Evolutionary conservation across 768 basidiomycete species (phyloP).

Genomic region (Hysterangium stoloniferum): DNA sequence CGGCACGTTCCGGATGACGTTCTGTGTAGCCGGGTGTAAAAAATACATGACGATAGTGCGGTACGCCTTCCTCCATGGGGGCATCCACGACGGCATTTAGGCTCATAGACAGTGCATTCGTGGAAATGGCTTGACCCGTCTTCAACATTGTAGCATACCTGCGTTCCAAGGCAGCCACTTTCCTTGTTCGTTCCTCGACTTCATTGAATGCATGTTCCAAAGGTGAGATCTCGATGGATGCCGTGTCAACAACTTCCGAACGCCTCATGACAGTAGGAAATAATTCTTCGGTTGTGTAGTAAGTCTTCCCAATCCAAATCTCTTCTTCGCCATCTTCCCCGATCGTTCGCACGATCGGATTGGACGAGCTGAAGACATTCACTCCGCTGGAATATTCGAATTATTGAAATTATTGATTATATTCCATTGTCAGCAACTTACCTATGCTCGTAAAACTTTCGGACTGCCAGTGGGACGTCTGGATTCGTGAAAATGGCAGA

Average conservation of each 20-base stretch:
- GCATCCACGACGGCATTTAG: conserved; percentile 85
- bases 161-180: conserved; percentile 57
- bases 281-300: conserved; percentile 75
- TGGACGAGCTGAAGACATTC: conserved; percentile 71
- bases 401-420: conserved; percentile 5
- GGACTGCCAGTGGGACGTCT: conserved; percentile 71
- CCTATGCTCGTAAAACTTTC: conserved; percentile 86
- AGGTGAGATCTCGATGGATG: conserved; percentile 75
- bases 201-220: conserved; percentile 77
- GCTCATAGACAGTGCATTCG: conserved; percentile 77
- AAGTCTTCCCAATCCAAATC: conserved; percentile 84
- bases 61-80: conserved; percentile 65
- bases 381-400: conserved; percentile 61
- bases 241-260: conserved; percentile 71
- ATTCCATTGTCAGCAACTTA: conserved; percentile 21
- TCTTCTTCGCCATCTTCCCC: conserved; percentile 61
- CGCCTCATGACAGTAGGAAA: conserved; percentile 90
- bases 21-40: conserved; percentile 61
- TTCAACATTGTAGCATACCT: conserved; percentile 76
- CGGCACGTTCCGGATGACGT: conserved; percentile 60
- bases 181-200: conserved; percentile 72
- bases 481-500: conserved; percentile 78
- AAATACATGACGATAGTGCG: conserved; percentile 71
- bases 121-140: conserved; percentile 62
- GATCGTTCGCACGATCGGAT: conserved; percentile 51